Conservation (phyloP, 495 filamentous ascomycete genomes). For the Lasiosphaeria ovina region DNA sequence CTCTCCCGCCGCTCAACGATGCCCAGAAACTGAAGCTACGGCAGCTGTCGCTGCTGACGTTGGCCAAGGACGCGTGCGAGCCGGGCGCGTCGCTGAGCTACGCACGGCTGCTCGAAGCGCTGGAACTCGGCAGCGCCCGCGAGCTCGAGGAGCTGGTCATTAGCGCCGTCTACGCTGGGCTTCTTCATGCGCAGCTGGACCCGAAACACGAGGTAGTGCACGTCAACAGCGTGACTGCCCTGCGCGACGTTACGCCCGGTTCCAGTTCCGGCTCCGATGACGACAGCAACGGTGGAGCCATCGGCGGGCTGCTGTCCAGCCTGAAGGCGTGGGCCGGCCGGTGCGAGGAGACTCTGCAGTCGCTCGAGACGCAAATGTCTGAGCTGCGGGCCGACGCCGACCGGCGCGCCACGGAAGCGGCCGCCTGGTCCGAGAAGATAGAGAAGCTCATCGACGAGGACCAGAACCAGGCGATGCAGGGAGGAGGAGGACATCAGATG, state of each 20-base stretch:
- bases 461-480: conserved; percentile 18
- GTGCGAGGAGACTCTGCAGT: conserved; percentile 69
- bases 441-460: conserved; percentile 46
- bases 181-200: conserved; percentile 79
- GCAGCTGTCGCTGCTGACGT: conserved; percentile 81
- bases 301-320: conserved; percentile 62
- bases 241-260: conserved; percentile 77
- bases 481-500: too few relatives aligned
- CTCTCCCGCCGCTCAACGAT: conserved; percentile 68
- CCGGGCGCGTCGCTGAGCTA: conserved; percentile 60
- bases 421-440: conserved; percentile 45
- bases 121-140: conserved; percentile 64
- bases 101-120: conserved; percentile 57
- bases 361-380: conserved; percentile 70
- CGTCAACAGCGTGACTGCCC: conserved; percentile 74
- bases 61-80: conserved; percentile 54
- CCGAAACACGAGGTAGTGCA: conserved; percentile 67
- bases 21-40: conserved; percentile 82
- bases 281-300: conserved; percentile 52
- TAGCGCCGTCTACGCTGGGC: conserved; percentile 78
- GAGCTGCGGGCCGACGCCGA: conserved; percentile 55
- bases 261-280: too few relatives aligned
- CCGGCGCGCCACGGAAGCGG: conserved; percentile 50
- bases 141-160: conserved; percentile 90
- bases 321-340: conserved; percentile 73